Evolutionary conservation across 2,329 filamentous ascomycete genomes (phyloP), one percentile per base, ranked within the genome.

Genomic region (Paramyrothecium sp.): DNA sequence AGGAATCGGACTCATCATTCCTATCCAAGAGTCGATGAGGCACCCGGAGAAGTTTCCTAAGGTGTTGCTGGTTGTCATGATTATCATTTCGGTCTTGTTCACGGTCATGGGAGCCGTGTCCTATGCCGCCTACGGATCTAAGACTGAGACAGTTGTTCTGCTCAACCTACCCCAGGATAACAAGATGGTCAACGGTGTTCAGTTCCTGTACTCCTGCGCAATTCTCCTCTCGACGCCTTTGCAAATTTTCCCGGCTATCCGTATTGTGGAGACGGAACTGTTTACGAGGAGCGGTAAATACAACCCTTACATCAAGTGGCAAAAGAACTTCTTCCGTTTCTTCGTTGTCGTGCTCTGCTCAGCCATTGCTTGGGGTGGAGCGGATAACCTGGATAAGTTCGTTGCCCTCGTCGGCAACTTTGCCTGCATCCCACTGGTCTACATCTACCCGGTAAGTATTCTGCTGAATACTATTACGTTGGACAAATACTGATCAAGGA

Each of bases 301-400:
- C 78, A 97, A 98, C 71, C 93, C 92, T 1, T 95, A 91, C 70
- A 96, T 99, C 80, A 99, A 99, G 79, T 99, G 95, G 95, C 91
- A 98, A 82, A 99, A 99, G 86, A 99, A 99, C 66, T 79, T 89
- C 34, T 99, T 97, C 80, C 89, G 95, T 55, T 99, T 98, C 81
- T 88, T 94, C 69, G 86, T 97, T 61, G 95, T 98, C 53, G 85
- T 91, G 67, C 75, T 95, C 22, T 98, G 95, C 69, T 90, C 93
- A 1, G 75, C 87, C 58, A 89, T 99, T 63, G 94, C 94, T 2
- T 99, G 92, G 92, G 87, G 89, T 49, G 95, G 95, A 60, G 94
- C 95, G 3, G 90, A 92, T 64, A 89, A 98, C 74, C 78, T 99
- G 55, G 95, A 99, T 78, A 98, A 98, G 75, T 99, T 99, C 72